phyloP scores from a whole-genome alignment of 176 grass and related monocot species.

The Poa pratensis region DNA sequence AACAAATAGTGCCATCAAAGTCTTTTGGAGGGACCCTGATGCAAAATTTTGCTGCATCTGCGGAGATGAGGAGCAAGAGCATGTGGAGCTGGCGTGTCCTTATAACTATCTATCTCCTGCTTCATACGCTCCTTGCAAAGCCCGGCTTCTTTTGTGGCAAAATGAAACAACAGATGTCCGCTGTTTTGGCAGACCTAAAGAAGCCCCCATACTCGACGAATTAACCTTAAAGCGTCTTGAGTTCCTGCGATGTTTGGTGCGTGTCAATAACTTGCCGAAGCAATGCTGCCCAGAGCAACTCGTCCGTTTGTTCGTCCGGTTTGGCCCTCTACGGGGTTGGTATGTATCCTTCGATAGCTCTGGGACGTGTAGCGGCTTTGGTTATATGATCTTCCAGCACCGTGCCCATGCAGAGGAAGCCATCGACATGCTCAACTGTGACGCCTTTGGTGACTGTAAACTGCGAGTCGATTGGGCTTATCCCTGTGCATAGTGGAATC shows the following conservation, averaged over 20 bases:
- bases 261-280: conserved; percentile 15
- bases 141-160: conserved; percentile 11
- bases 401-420: conserved; percentile 5
- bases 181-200: neutral
- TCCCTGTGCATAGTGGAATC: conserved; percentile 5
- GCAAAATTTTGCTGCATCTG: conserved; percentile 35
- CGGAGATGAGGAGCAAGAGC: conserved; percentile 19
- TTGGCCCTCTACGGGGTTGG: neutral
- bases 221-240: neutral
- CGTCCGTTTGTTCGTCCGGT: neutral
- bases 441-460: neutral
- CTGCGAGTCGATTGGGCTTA: conserved; percentile 17
- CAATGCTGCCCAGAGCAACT: neutral
- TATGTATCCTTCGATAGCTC: neutral
- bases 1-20: neutral
- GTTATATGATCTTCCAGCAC: neutral
- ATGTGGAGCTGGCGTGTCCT: conserved; percentile 30
- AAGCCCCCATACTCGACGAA: neutral
- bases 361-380: neutral
- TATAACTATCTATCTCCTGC: conserved; percentile 41
- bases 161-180: conserved; percentile 9
- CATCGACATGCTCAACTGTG: neutral
- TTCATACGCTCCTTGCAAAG: conserved; percentile 35
- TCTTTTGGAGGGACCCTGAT: conserved; percentile 20
- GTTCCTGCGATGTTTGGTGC: neutral